A percentile compares a stretch with the other conserved stretches of the same genome.
Conservation (phyloP, 345 rosid species). For the Aquilaria malaccensis region DNA sequence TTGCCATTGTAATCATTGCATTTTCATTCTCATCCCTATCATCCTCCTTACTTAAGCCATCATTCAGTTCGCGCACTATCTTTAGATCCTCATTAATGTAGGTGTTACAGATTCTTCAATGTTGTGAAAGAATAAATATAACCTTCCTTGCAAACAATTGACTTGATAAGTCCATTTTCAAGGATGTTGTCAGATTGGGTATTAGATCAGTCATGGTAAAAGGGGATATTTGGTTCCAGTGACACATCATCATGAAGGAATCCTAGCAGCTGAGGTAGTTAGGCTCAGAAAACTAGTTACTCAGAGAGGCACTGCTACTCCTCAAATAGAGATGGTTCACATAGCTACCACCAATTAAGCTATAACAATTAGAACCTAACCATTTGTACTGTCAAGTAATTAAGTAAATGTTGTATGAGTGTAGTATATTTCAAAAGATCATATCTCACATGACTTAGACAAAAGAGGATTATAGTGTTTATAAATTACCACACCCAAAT, state of each 20-base stretch:
- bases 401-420: too few species aligned
- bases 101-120: conserved; percentile 38
- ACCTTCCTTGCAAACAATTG: conserved; percentile 85
- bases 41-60: too few species aligned
- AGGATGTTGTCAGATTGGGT: conserved; percentile 38
- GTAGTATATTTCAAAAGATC: too few species aligned
- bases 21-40: too few species aligned
- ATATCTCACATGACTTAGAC: too few species aligned
- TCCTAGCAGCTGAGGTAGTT: conserved; percentile 73
- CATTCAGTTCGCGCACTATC: too few species aligned
- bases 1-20: too few species aligned
- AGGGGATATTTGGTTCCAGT: conserved; percentile 76
- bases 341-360: neutral
- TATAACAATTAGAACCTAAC: too few species aligned
- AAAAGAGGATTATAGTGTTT: too few species aligned
- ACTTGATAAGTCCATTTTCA: conserved; percentile 66
- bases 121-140: conserved; percentile 90
- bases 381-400: too few species aligned
- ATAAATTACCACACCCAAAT: too few species aligned
- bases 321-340: conserved; percentile 42
- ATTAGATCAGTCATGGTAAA: conserved; percentile 32
- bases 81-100: too few species aligned
- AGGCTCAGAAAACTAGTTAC: conserved; percentile 40
- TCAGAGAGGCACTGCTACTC: conserved; percentile 67
- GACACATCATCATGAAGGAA: conserved; percentile 92